These are phyloP conservation scores for Stylonectria norvegica DNA, from an alignment of 2,329 filamentous ascomycete species.

Conservation along the genomic window DNA sequence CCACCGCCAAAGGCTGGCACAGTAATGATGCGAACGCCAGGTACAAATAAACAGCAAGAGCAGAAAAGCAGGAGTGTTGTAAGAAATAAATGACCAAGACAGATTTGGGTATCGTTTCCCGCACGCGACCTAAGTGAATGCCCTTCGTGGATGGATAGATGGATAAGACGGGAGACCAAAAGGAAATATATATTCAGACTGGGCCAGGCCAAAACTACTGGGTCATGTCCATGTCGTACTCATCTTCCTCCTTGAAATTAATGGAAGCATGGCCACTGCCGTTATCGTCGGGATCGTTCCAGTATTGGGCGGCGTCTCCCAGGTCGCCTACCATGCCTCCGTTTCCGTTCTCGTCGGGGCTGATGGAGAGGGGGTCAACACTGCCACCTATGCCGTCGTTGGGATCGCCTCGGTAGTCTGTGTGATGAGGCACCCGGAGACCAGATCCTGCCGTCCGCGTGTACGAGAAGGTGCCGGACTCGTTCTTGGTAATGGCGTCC, in stretches of 20 bases:
- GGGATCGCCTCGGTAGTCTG: slow-evolving; percentile 82
- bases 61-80: no score
- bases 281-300: slow-evolving; percentile 68
- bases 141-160: no score
- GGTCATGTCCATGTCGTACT: slow-evolving; percentile 78
- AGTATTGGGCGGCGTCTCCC: slow-evolving; percentile 54
- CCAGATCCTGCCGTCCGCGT: slow-evolving; percentile 79
- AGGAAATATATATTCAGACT: slow-evolving; percentile 6
- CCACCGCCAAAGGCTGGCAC: no score
- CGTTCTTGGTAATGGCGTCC: slow-evolving; percentile 81
- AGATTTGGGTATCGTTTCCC: no score
- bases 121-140: no score
- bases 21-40: slow-evolving; percentile 22
- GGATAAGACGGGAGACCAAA: slow-evolving; percentile 3
- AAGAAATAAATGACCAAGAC: no score
- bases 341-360: slow-evolving; percentile 38
- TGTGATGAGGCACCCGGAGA: slow-evolving; percentile 87
- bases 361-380: slow-evolving; percentile 37
- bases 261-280: slow-evolving; percentile 63
- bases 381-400: slow-evolving; percentile 47
- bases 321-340: slow-evolving; percentile 43
- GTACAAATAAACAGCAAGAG: no score
- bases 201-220: slow-evolving; percentile 21
- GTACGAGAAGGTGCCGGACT: slow-evolving; percentile 73
- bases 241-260: slow-evolving; percentile 91